Evolutionary conservation across 1,139 yeast species (phyloP), one percentile per base, ranked within the genome.

Genomic region (Blastobotrys malaysiensis): DNA sequence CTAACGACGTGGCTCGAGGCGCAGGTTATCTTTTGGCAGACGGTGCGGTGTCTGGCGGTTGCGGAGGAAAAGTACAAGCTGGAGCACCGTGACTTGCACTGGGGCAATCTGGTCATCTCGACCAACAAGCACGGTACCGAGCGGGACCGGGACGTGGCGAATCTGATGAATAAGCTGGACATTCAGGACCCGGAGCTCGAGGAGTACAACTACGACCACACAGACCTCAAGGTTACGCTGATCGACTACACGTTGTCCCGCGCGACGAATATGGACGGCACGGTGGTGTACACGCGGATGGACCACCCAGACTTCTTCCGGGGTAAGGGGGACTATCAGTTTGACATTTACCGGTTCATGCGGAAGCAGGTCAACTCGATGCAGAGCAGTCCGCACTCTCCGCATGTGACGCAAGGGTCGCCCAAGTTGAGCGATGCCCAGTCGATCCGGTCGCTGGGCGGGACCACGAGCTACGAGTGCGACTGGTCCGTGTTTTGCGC

Each of bases 71-170:
- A 69, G 48, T 70, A 72, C 57, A 73, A 77, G 58, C 84, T 84
- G 68, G 90, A 84, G 67, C 90, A 84, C 63, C 74, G 90, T 27
- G 86, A 84, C 65, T 69, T 84, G 57, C 84, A 82, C 59, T 75
- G 84, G 77, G 83, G 83, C n/a, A 84, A 84, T 62, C 71, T 84
- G 52, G 70, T 69, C 54, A 69, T 72, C 47, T 63, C 52, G 57
- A 48, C 57, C 3, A 47, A 51, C 5, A 19, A 48, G 19, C 22
- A 39, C 13, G 50, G 36, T 18, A 48, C 48, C 13, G 45, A 36
- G 7, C 44, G 20, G 9, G 45, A 21, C 26, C 20, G 21, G 6
- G 24, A 39, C 14, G 24, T 50, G 27, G 50, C 49, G 5, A 46
- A 48, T 9, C 45, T 55, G 55, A 46, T 51, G 27, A 50, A 51